Conservation (phyloP, 1,284 basidiomycete species). For the Termitomyces sp. region DNA sequence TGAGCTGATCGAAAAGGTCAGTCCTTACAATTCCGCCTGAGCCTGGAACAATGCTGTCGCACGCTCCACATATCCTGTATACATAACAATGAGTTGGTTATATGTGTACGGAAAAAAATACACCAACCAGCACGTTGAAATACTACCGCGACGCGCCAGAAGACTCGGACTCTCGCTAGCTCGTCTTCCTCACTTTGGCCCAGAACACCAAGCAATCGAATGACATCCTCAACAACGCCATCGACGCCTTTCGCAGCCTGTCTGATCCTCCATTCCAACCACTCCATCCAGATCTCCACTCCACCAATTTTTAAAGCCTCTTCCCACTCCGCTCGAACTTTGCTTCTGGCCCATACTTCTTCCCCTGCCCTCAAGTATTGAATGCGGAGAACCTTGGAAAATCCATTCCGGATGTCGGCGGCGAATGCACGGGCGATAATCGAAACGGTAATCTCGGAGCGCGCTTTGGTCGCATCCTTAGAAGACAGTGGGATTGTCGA, state of each 20-base stretch:
- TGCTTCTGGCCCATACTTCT: constrained; percentile 57
- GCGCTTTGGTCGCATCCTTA: constrained; percentile 60
- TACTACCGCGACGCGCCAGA: constrained; percentile 68
- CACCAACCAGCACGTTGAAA: constrained; percentile 81
- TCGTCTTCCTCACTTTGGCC: constrained; percentile 39
- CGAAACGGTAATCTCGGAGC: constrained; percentile 65
- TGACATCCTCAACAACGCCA: constrained; percentile 46
- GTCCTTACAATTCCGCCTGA: constrained; percentile 66
- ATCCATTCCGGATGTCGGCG: constrained; percentile 45
- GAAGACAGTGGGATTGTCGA: constrained; percentile 52
- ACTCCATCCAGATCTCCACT: constrained; percentile 62
- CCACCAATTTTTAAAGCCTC: constrained; percentile 49
- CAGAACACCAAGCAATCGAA: constrained; percentile 37
- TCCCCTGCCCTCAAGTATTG: constrained; percentile 67
- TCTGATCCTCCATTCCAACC: constrained; percentile 69
- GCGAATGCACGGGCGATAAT: constrained; percentile 62
- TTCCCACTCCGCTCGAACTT: constrained; percentile 67
- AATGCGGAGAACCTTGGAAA: constrained; percentile 49
- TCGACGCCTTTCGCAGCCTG: constrained; percentile 40
- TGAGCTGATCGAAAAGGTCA: not conserved
- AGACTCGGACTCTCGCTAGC: constrained; percentile 52
- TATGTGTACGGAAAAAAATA: constrained; percentile 34
- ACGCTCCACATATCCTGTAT: constrained; percentile 54
- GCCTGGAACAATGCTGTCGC: constrained; percentile 72
- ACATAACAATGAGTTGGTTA: constrained; percentile 10